phyloP scores from a whole-genome alignment of 371 early-diverging fungal species.

The Phascolomyces articulosus region DNA sequence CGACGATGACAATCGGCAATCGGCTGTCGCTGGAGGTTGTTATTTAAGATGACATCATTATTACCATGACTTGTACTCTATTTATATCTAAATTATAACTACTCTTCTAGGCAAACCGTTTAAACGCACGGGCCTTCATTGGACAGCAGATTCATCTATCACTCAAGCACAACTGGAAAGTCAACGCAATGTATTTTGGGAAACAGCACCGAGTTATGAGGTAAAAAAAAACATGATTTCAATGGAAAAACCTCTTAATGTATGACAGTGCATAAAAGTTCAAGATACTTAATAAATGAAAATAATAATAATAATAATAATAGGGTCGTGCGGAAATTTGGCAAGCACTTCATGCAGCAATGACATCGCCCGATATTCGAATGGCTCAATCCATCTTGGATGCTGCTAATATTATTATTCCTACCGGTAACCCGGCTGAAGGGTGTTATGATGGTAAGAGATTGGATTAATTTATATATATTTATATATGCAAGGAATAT shows the following conservation, averaged over 20 bases:
- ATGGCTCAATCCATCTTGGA: slow-evolving; percentile 68
- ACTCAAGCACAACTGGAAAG: slow-evolving; percentile 48
- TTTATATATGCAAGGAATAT: no score
- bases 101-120: slow-evolving; percentile 37
- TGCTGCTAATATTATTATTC: slow-evolving; percentile 65
- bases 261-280: no score
- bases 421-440: slow-evolving; percentile 68
- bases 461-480: neutral
- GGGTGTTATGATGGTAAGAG: slow-evolving; percentile 71
- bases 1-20: slow-evolving; percentile 12
- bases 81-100: no score
- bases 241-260: no score
- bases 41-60: no score
- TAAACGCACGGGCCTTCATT: slow-evolving; percentile 28
- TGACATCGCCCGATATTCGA: slow-evolving; percentile 44
- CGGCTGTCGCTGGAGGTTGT: slow-evolving; percentile 6
- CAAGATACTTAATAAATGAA: no score
- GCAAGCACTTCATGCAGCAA: slow-evolving; percentile 66
- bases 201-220: slow-evolving; percentile 71
- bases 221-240: slow-evolving; percentile 29
- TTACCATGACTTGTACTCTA: no score
- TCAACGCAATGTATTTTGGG: slow-evolving; percentile 73
- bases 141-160: slow-evolving; percentile 50
- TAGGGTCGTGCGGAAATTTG: slow-evolving; percentile 73
- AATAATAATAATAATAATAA: neutral